Base-by-base conservation (phyloP, 192 early-diverging fungal species). In the Thoreauomyces humboldtii region DNA sequence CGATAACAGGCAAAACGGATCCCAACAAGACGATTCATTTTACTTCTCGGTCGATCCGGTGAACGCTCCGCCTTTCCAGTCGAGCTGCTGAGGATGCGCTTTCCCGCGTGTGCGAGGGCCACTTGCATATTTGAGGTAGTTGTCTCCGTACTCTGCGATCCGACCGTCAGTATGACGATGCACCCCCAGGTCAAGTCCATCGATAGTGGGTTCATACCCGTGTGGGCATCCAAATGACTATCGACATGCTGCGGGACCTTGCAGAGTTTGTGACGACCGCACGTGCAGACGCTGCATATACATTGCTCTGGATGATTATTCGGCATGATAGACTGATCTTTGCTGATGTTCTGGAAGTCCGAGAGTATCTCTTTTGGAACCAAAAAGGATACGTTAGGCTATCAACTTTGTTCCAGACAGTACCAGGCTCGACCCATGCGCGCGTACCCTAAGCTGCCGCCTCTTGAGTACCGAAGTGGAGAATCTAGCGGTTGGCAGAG, bases 21-120 rank as follows among this genome's bases (percentile, higher is more conserved):
- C 38, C 17, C 9, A 41, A 17, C 9, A 9, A 41, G 17, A 41
- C 9, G 38, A 17, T 17, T 17, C 38, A 9, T 41, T 53, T 47
- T 68, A 80, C 78, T 70, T 80, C 65, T 80, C 78, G 29, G 78
- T 80, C 17, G 35, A 29, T 7, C 66, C 74, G 24, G 27, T 45
- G 47, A 80, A 80, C 25, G 79, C 74, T 12, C 78, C 78, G 1
- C 74, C 78, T 9, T 70, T 67, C 37, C 71, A 60, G 19, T 44
- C 58, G 0, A 80, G 54, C 55, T 80, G 70, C 50, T 80, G 78
- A 25, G 61, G 63, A 35, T 71, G 55, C 3, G 78, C 68, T 29
- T 70, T 73, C 11, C 74, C 78, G 19, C 71, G 24, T 15, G 63
- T 50, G 12, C 71, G 59, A n/a, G 46, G 57, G 28, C 48, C 63